Conservation (phyloP, 495 filamentous ascomycete species). For the Talaromyces wortmannii region DNA sequence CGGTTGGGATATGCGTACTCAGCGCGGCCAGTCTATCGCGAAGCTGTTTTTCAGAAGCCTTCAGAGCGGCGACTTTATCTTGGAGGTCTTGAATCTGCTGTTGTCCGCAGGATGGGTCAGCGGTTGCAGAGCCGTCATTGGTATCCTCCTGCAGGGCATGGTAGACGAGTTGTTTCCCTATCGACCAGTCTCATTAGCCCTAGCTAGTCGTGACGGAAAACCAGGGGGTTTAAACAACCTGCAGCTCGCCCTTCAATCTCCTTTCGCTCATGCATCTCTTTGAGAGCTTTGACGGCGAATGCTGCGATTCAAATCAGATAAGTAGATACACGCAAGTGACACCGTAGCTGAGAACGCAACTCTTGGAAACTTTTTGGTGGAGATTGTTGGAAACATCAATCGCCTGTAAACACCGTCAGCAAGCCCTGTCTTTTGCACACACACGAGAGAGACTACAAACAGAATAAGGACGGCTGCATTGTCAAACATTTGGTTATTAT, state of each 20-base stretch:
- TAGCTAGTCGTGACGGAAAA: not conserved
- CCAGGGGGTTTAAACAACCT: not conserved
- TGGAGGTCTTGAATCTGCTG: conserved; percentile 43
- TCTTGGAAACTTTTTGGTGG: conserved; percentile 61
- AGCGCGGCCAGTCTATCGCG: conserved; percentile 41
- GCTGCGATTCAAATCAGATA: conserved; percentile 23
- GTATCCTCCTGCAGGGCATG: conserved; percentile 47
- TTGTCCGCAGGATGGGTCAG: conserved; percentile 35
- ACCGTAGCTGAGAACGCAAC: conserved; percentile 18
- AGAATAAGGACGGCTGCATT: conserved; percentile 51
- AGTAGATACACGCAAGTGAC: not conserved
- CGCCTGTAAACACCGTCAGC: conserved; percentile 30
- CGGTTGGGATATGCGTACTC: conserved; percentile 41
- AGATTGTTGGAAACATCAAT: conserved; percentile 61
- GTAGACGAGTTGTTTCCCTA: conserved; percentile 60
- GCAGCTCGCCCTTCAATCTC: conserved; percentile 46
- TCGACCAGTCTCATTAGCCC: conserved; percentile 1
- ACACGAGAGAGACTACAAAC: conserved; percentile 22
- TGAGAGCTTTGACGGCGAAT: conserved; percentile 54
- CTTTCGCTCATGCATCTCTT: conserved; percentile 54
- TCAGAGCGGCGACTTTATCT: conserved; percentile 37
- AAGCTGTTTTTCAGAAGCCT: conserved; percentile 43
- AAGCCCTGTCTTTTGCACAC: not conserved
- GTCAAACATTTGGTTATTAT: not conserved
- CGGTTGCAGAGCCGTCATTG: conserved; percentile 36